phyloP scores from a whole-genome alignment of 257 asterid species.

The Rehmannia glutinosa region DNA sequence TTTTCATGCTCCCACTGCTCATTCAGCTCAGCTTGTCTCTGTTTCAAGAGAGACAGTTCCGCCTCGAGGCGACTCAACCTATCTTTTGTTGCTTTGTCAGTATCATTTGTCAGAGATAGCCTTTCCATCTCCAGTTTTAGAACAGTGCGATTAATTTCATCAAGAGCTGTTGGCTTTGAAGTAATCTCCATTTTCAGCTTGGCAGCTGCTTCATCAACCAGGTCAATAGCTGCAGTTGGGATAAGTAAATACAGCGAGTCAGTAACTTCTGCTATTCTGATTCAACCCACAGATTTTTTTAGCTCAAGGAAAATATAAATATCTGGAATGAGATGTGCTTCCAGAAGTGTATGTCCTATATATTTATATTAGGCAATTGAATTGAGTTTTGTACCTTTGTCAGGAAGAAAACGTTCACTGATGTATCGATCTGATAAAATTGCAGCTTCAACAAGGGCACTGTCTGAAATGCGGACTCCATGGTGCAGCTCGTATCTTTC shows the following conservation, averaged over 20 bases:
- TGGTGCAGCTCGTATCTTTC: slow-evolving; percentile 97
- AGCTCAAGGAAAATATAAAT: neutral
- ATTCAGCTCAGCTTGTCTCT: slow-evolving; percentile 73
- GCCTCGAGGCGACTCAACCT: slow-evolving; percentile 81
- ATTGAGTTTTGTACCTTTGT: slow-evolving; percentile 56
- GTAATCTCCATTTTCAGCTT: slow-evolving; percentile 97
- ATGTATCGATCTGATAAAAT: slow-evolving; percentile 88
- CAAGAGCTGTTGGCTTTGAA: slow-evolving; percentile 93
- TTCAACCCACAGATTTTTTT: no score
- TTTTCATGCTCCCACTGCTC: slow-evolving; percentile 97
- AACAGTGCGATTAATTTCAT: slow-evolving; percentile 84
- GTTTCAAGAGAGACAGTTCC: slow-evolving; percentile 71
- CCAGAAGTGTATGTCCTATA: neutral
- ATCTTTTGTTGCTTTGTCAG: slow-evolving; percentile 85
- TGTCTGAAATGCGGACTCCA: slow-evolving; percentile 90
- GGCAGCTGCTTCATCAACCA: slow-evolving; percentile 98
- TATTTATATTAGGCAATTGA: neutral
- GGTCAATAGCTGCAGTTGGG: slow-evolving; percentile 75
- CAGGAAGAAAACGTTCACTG: slow-evolving; percentile 90
- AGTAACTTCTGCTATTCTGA: neutral
- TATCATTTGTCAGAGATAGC: slow-evolving; percentile 82
- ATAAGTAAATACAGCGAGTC: slow-evolving; percentile 10
- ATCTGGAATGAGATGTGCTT: neutral
- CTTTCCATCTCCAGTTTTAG: slow-evolving; percentile 94
- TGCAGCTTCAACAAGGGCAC: slow-evolving; percentile 94